Conservation (phyloP, 768 basidiomycete genomes). For the Agrocybe pediades region DNA sequence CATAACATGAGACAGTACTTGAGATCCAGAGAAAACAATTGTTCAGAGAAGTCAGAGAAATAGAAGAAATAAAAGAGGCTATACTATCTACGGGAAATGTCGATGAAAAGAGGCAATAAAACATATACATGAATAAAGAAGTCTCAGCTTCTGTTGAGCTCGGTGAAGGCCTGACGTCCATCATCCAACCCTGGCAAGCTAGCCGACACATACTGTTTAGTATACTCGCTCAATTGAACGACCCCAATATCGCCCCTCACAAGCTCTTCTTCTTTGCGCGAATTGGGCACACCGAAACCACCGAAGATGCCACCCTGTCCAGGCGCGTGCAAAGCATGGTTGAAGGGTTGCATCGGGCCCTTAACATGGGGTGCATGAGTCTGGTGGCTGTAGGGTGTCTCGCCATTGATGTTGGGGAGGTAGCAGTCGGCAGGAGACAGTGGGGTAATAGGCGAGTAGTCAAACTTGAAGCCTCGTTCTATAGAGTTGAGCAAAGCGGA, state of each 20-base stretch:
- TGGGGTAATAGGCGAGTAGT: conserved; percentile 57
- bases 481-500: conserved; percentile 65
- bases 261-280: conserved; percentile 11
- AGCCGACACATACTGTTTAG: conserved; percentile 16
- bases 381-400: conserved; percentile 23
- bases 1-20: neutral
- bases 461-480: conserved; percentile 62
- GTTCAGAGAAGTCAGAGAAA: neutral
- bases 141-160: conserved; percentile 9
- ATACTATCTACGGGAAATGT: neutral
- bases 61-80: neutral
- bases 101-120: neutral
- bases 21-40: no score
- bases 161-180: conserved; percentile 16
- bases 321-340: conserved; percentile 24
- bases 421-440: conserved; percentile 48
- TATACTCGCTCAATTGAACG: conserved; percentile 19
- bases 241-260: conserved; percentile 20
- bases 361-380: conserved; percentile 20
- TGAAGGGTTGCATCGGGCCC: conserved; percentile 26
- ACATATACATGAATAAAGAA: neutral
- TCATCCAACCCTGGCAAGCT: conserved; percentile 16
- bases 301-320: conserved; percentile 14
- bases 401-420: conserved; percentile 19
- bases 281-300: conserved; percentile 10